A percentile compares a stretch with the other conserved stretches of the same genome.
These are phyloP conservation scores for Austroboletus eburneus DNA, from an alignment of 768 basidiomycete genomes.

Conservation along the genomic window DNA sequence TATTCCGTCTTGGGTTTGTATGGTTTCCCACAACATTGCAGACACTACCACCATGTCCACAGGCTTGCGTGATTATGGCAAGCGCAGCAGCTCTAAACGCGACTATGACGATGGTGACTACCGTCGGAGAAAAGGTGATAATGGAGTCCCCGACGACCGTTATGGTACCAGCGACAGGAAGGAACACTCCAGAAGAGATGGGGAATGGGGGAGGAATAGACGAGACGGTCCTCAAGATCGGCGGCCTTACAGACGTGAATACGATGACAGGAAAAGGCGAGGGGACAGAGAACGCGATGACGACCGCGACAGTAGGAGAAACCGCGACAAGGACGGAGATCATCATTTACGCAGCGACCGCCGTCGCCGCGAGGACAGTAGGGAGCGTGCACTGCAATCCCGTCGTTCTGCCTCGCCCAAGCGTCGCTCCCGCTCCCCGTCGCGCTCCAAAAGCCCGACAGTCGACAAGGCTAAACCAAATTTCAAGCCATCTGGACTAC, in stretches of 20 bases:
- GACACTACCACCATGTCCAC: conserved; percentile 12
- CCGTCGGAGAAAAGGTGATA: conserved; percentile 9
- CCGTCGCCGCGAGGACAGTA: conserved; percentile 21
- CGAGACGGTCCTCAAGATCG: conserved; percentile 15
- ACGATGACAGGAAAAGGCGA: conserved; percentile 17
- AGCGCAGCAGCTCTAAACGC: conserved; percentile 11
- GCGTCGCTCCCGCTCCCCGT: conserved; percentile 35
- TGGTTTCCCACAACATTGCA: conserved; percentile 17
- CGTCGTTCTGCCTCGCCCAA: conserved; percentile 59
- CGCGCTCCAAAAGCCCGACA: conserved; percentile 39
- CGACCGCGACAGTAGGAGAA: conserved; percentile 12
- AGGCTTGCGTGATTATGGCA: conserved; percentile 12
- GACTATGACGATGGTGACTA: conserved; percentile 8
- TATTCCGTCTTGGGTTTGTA: background rate
- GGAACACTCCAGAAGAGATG: conserved; percentile 19
- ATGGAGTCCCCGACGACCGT: conserved; percentile 13
- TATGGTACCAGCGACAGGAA: conserved; percentile 10
- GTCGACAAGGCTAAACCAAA: conserved; percentile 80
- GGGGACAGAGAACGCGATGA: conserved; percentile 8
- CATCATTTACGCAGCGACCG: conserved; percentile 30
- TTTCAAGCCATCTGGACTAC: conserved; percentile 80
- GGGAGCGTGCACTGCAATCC: conserved; percentile 30
- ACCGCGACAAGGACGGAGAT: conserved; percentile 38
- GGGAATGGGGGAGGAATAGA: conserved; percentile 18
- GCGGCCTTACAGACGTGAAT: conserved; percentile 17